Base-by-base conservation (phyloP, 2,329 filamentous ascomycete genomes). In the Penicillium sp. region DNA sequence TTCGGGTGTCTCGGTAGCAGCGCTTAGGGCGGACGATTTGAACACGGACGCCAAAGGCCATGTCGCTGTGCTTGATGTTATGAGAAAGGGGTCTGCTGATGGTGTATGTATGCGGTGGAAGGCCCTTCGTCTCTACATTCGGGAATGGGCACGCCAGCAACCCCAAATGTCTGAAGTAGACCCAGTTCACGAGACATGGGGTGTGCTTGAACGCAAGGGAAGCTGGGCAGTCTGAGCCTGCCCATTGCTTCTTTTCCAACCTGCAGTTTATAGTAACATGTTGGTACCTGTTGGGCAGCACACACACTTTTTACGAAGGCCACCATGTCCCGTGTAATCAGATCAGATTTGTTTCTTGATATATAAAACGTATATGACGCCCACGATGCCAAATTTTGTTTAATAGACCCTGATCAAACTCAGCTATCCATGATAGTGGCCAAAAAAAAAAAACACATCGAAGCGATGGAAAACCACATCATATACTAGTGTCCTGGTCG, bases 81-180 rank as follows among this genome's bases (percentile, higher is more conserved):
- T 75, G 8, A 76, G 70, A 83, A 69, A 84, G 80, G 73, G 85
- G 78, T 68, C 78, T 74, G 75, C 68, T 56, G 73, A 74, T 26
- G 76, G 81, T 53, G 77, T 75, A 77, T 90, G 91, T 82, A 82
- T 88, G 58, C 85, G 94, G 57, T 98, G 94, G 94, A 88, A 85
- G 71, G 94, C 94, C 1, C 81, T 98, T 48, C 90, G 89, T 71
- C 74, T 88, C 46, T 98, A 98, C 75, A 91, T 98, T 45, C 84
- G 85, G 44, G 93, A 97, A 75, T 98, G 94, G 94, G 93, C 91
- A 26, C 84, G 90, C 60, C 93, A 97, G 76, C 91, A 96, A 74
- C 92, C 93, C 5, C 85, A 87, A 64, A 87, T 95, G 76, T 83
- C 71, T 5, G 78, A 87, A 67, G 81, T 82, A 60, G 82, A 86